These are phyloP conservation scores for Chamaecyparis obtusa DNA, from an alignment of 75 land plant species.

Conservation along the genomic window DNA sequence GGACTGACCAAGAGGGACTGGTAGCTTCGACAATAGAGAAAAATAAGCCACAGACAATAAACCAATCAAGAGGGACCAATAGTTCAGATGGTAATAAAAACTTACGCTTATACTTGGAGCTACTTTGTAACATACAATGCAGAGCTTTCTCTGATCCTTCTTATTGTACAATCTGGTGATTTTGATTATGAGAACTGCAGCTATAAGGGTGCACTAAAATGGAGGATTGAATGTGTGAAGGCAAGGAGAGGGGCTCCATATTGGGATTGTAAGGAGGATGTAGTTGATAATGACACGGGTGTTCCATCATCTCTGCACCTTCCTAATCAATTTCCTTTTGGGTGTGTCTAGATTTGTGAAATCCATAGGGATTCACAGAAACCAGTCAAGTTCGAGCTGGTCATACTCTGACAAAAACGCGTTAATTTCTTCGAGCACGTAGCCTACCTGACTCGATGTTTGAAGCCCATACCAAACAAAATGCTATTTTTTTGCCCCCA, in stretches of 20 bases:
- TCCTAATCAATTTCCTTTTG: not conserved
- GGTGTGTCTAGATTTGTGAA: not conserved
- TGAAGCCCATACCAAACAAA: not conserved
- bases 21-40: too few species aligned
- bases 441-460: not conserved
- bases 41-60: too few species aligned
- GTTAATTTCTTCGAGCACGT: not conserved
- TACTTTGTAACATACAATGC: not conserved
- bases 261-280: not conserved
- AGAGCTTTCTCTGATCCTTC: not conserved
- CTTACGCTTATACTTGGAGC: not conserved
- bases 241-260: not conserved
- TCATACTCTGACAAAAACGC: conserved; percentile 6
- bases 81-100: too few species aligned
- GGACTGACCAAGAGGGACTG: too few species aligned
- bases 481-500: not conserved
- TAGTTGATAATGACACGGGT: not conserved
- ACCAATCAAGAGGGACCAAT: too few species aligned
- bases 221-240: not conserved
- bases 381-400: not conserved
- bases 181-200: not conserved
- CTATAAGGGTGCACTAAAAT: not conserved
- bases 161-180: not conserved
- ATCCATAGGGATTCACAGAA: conserved; percentile 7
- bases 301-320: not conserved